Conservation (phyloP, 805 yeast genomes). For the Metschnikowia cubensis region DNA sequence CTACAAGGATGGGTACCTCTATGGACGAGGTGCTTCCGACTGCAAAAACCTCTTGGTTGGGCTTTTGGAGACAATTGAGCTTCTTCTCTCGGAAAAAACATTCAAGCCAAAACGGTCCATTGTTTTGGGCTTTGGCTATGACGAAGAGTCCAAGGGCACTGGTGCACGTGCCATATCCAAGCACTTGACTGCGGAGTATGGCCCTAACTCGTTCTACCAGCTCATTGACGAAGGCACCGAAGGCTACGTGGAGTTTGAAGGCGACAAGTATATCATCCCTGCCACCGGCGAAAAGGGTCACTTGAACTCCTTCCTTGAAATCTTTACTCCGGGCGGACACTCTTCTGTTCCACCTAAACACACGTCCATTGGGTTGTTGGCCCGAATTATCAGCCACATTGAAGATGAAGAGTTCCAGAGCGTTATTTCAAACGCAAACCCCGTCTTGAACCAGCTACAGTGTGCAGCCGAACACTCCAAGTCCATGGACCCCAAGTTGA, state of each 20-base stretch:
- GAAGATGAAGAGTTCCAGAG: conserved; percentile 38
- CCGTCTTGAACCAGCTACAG: conserved; percentile 40
- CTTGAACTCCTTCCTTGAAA: conserved; percentile 36
- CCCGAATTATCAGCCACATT: conserved; percentile 36
- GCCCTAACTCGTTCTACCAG: conserved; percentile 40
- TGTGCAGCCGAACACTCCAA: conserved; percentile 45
- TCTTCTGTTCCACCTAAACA: conserved; percentile 48
- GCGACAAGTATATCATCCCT: conserved; percentile 23
- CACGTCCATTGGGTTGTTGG: conserved; percentile 46
- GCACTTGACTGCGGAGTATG: conserved; percentile 34
- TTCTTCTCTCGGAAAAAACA: conserved; percentile 25
- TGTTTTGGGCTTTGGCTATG: conserved; percentile 47
- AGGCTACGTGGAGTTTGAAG: conserved; percentile 22
- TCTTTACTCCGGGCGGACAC: conserved; percentile 49
- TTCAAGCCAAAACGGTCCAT: conserved; percentile 44
- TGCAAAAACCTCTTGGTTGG: conserved; percentile 44
- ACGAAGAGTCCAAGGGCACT: conserved; percentile 45
- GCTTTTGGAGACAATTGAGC: conserved; percentile 35
- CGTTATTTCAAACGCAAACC: conserved; percentile 40
- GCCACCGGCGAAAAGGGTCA: conserved; percentile 50
- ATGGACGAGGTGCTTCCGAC: conserved; percentile 36
- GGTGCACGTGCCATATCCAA: conserved; percentile 37
- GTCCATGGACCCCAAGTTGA: conserved; percentile 29
- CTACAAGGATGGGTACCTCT: conserved; percentile 52
- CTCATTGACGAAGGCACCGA: conserved; percentile 41